Evolutionary conservation across 371 early-diverging fungal genomes (phyloP).

Genomic region (Circinella umbellata): DNA sequence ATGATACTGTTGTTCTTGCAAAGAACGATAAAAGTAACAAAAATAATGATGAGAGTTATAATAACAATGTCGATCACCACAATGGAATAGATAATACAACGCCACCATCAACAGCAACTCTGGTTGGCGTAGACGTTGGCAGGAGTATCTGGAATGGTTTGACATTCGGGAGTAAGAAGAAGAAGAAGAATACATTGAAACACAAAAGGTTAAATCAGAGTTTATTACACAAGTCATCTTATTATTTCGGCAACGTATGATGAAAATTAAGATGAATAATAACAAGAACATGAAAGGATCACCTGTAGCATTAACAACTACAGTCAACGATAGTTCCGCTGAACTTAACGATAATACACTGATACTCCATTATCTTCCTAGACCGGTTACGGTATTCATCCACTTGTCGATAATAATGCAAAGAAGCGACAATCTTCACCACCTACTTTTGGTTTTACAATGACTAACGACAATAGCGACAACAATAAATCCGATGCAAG

Average conservation of each 20-base stretch:
- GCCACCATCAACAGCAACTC: too few species aligned
- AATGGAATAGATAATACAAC: too few species aligned
- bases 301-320: not conserved
- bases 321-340: not conserved
- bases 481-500: not conserved
- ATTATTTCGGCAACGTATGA: slow-evolving; percentile 8
- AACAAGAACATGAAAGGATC: not conserved
- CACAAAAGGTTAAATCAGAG: not conserved
- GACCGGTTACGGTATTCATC: slow-evolving; percentile 18
- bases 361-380: slow-evolving; percentile 17
- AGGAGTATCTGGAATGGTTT: too few species aligned
- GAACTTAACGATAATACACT: not conserved
- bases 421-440: slow-evolving; percentile 10
- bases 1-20: too few species aligned
- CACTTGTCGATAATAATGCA: not conserved
- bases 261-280: slow-evolving; percentile 7
- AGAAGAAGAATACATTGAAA: too few species aligned
- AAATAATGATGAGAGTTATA: too few species aligned
- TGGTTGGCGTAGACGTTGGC: too few species aligned
- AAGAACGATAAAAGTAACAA: too few species aligned
- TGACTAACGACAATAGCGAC: not conserved
- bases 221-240: slow-evolving; percentile 15
- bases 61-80: too few species aligned
- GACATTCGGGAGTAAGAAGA: too few species aligned
- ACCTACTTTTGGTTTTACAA: slow-evolving; percentile 21